These are phyloP conservation scores for Trypanosomatidae sp. DNA, from an alignment of 208 protist genomes.

Conservation along the genomic window DNA sequence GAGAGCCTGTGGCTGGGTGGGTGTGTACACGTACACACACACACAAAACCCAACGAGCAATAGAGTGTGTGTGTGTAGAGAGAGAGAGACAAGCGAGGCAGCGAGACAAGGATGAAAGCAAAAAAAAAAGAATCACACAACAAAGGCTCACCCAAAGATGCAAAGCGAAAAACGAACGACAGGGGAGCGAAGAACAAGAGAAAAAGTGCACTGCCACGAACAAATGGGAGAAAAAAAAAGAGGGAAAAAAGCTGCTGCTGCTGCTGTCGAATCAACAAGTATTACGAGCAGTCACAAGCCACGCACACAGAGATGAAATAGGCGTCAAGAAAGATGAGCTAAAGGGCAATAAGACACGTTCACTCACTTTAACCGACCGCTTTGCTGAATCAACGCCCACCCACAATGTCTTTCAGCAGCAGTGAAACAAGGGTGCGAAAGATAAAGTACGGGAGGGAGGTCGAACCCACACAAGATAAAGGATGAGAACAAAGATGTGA, in stretches of 20 bases:
- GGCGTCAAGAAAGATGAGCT: neutral
- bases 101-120: neutral
- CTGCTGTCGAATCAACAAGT: neutral
- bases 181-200: neutral
- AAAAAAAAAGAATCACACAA: conserved; percentile 2
- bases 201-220: neutral
- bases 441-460: conserved; percentile 7
- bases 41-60: neutral
- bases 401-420: neutral
- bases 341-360: neutral
- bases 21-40: neutral
- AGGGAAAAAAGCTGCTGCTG: neutral
- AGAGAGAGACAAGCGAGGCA: neutral
- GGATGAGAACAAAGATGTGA: neutral
- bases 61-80: neutral
- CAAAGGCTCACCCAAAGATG: neutral
- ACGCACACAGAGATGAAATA: neutral
- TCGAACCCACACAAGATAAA: conserved; percentile 1
- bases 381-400: neutral
- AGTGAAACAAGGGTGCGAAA: neutral
- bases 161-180: neutral
- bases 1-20: neutral
- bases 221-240: neutral
- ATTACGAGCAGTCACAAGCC: neutral
- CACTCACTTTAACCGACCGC: neutral